phyloP scores from a whole-genome alignment of 345 rosid genomes.

The Eutrema yunnanense region DNA sequence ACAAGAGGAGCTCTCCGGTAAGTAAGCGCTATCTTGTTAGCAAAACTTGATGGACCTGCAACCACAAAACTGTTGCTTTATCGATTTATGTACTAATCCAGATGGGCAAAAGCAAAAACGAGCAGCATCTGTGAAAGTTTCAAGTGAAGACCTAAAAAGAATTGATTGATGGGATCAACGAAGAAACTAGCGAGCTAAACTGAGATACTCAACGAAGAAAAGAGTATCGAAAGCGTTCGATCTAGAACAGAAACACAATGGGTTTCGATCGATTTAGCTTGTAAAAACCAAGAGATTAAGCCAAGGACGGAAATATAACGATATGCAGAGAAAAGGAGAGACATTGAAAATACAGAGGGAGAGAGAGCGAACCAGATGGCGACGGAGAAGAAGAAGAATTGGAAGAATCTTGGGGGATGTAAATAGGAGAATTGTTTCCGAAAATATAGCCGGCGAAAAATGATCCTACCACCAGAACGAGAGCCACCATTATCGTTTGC shows the following conservation, averaged over 20 bases:
- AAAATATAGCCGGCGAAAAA: slow-evolving; percentile 78
- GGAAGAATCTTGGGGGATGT: slow-evolving; percentile 36
- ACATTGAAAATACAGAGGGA: slow-evolving; percentile 20
- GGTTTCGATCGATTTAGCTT: background rate
- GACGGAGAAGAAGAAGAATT: slow-evolving; percentile 15
- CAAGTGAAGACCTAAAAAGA: background rate
- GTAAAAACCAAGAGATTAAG: background rate
- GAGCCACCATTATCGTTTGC: slow-evolving; percentile 66
- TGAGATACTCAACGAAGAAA: background rate
- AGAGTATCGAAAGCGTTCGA: background rate
- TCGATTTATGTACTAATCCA: background rate
- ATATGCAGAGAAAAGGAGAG: slow-evolving; percentile 6
- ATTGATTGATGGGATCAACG: background rate
- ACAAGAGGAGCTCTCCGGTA: slow-evolving; percentile 48
- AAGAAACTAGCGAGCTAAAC: background rate
- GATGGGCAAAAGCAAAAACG: background rate
- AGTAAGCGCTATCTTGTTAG: slow-evolving; percentile 46
- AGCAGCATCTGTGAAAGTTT: background rate
- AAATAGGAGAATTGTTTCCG: slow-evolving; percentile 57
- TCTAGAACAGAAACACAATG: background rate
- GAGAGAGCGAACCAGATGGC: slow-evolving; percentile 33
- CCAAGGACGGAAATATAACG: background rate
- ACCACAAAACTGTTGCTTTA: slow-evolving; percentile 4
- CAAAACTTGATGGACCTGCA: slow-evolving; percentile 46
- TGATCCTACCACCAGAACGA: slow-evolving; percentile 66